Conservation (phyloP, 148 eudicot genomes). For the Chenopodium suecicum region DNA sequence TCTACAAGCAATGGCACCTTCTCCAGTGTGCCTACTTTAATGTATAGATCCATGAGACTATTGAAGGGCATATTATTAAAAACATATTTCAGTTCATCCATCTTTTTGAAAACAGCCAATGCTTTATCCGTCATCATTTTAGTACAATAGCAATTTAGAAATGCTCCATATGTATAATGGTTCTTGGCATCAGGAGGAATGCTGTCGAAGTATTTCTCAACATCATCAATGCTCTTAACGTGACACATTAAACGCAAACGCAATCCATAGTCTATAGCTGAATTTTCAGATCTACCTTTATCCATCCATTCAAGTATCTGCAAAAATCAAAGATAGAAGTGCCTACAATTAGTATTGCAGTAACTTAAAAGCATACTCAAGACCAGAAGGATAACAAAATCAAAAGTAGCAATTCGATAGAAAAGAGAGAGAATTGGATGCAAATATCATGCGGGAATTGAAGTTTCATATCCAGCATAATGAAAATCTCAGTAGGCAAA, state of each 20-base stretch:
- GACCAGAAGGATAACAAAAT: background rate
- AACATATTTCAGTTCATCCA: slow-evolving; percentile 44
- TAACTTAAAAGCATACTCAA: too few relatives aligned
- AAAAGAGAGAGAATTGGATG: background rate
- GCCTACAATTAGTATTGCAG: background rate
- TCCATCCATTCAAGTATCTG: slow-evolving; percentile 89
- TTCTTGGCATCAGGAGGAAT: slow-evolving; percentile 39
- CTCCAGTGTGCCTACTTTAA: slow-evolving; percentile 56
- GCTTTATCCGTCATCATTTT: slow-evolving; percentile 55
- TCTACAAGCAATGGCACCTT: slow-evolving; percentile 48
- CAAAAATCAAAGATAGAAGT: background rate
- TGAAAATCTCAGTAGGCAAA: too few relatives aligned
- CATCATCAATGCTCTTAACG: slow-evolving; percentile 49
- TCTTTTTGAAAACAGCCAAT: slow-evolving; percentile 47
- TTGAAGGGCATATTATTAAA: slow-evolving; percentile 31
- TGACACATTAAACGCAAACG: slow-evolving; percentile 52
- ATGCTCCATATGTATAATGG: slow-evolving; percentile 48
- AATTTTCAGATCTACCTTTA: slow-evolving; percentile 30
- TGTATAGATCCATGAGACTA: slow-evolving; percentile 57
- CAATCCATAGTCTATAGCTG: slow-evolving; percentile 24
- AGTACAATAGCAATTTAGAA: slow-evolving; percentile 67
- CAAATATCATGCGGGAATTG: background rate
- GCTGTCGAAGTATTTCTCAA: slow-evolving; percentile 60
- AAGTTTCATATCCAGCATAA: too few relatives aligned
- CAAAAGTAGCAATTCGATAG: background rate